Evolutionary conservation across 768 basidiomycete genomes (phyloP).

Genomic region (Dacryopinax primogenitus): DNA sequence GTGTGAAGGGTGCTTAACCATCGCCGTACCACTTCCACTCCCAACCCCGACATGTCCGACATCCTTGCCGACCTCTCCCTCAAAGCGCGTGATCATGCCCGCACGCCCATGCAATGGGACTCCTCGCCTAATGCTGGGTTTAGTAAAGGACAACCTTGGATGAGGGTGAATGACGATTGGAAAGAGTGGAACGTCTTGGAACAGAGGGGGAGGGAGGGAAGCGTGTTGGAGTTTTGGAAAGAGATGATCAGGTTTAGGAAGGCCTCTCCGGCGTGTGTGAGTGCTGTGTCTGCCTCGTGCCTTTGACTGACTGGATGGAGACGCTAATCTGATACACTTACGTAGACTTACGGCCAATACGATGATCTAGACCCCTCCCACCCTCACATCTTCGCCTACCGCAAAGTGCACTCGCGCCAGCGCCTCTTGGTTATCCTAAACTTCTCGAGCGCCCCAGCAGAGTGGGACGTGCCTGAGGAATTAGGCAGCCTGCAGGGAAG

Average conservation of each 20-base stretch:
- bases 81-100: constrained; percentile 59
- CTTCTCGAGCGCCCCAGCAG: background rate
- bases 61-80: constrained; percentile 42
- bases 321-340: background rate
- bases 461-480: background rate
- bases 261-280: constrained; percentile 40
- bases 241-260: constrained; percentile 42
- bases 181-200: constrained; percentile 42
- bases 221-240: constrained; percentile 52
- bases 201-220: constrained; percentile 38
- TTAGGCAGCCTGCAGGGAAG: background rate
- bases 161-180: constrained; percentile 61
- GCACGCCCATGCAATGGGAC: constrained; percentile 66
- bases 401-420: background rate
- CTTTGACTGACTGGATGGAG: background rate
- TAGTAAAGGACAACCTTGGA: constrained; percentile 52
- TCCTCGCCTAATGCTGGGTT: constrained; percentile 45
- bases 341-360: constrained; percentile 52
- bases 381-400: constrained; percentile 43
- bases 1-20: background rate
- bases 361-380: constrained; percentile 35
- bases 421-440: background rate
- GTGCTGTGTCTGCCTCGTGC: constrained; percentile 20
- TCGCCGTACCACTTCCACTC: constrained; percentile 31
- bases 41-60: constrained; percentile 48